Conservation (phyloP, 140 eudicot genomes). For the Oenanthe javanica region DNA sequence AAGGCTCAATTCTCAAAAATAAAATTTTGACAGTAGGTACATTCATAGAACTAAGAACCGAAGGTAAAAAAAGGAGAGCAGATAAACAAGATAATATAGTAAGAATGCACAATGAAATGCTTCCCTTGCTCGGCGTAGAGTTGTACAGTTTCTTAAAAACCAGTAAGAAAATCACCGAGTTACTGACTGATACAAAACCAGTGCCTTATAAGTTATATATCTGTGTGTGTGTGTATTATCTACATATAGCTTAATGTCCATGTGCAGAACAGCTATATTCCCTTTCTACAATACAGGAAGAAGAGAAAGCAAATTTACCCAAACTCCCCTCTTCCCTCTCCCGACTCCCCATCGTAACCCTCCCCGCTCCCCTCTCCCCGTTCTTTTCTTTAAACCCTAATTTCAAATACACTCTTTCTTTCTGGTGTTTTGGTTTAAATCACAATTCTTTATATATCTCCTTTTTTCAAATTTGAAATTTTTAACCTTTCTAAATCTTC, state of each 20-base stretch:
- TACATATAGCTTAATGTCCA: neutral
- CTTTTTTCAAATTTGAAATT: too few species aligned
- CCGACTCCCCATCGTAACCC: too few species aligned
- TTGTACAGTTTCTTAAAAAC: neutral
- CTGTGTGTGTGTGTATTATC: neutral
- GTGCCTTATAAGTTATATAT: neutral
- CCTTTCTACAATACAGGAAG: neutral
- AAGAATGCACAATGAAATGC: neutral
- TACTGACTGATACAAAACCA: neutral
- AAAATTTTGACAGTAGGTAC: neutral
- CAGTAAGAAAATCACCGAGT: neutral
- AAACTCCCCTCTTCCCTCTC: neutral
- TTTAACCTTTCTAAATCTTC: too few species aligned
- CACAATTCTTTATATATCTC: too few species aligned
- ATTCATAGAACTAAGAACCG: neutral
- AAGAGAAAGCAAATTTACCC: neutral
- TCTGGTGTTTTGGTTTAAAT: too few species aligned
- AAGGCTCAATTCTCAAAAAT: neutral
- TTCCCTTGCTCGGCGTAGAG: neutral
- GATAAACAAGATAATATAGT: neutral
- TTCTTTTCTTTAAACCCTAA: too few species aligned
- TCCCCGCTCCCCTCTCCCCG: too few species aligned
- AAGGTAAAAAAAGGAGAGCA: neutral
- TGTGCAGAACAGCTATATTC: neutral
- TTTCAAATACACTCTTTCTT: too few species aligned